Conservation (phyloP, 495 filamentous ascomycete genomes). For the Jackrogersella minutella region DNA sequence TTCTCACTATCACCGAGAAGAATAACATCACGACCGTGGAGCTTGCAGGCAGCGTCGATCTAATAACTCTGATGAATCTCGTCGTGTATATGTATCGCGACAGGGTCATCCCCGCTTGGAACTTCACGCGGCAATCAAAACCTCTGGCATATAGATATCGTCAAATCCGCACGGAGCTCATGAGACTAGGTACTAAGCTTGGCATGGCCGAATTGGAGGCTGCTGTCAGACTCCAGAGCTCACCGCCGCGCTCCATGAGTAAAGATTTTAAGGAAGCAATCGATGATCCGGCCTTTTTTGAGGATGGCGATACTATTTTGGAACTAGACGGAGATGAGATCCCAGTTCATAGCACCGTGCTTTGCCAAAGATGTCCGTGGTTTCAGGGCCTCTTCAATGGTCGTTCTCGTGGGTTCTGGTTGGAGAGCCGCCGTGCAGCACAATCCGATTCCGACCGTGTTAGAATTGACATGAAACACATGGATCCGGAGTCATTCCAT, state of each 20-base stretch:
- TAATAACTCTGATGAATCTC: conserved; percentile 79
- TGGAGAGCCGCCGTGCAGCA: conserved; percentile 68
- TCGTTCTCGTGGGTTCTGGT: conserved; percentile 82
- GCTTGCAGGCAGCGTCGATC: conserved; percentile 70
- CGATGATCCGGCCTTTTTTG: conserved; percentile 71
- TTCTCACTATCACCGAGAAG: conserved; percentile 65
- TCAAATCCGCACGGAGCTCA: conserved; percentile 80
- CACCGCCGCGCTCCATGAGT: conserved; percentile 68
- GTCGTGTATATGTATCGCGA: conserved; percentile 85
- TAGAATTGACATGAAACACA: conserved; percentile 83
- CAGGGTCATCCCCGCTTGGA: conserved; percentile 83
- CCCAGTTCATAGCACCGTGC: conserved; percentile 74
- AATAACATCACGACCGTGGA: conserved; percentile 61
- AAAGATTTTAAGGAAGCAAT: conserved; percentile 73
- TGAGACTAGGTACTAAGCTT: conserved; percentile 75
- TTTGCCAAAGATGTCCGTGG: conserved; percentile 90
- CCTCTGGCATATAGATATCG: conserved; percentile 73
- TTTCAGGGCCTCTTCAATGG: conserved; percentile 90
- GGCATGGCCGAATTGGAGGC: conserved; percentile 73
- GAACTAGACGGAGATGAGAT: conserved; percentile 74
- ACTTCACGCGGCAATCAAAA: conserved; percentile 67
- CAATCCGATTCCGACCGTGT: conserved; percentile 60
- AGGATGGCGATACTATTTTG: conserved; percentile 76
- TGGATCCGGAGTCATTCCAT: conserved; percentile 72
- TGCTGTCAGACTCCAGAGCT: conserved; percentile 75